These are phyloP conservation scores for Sporothrix protearum DNA, from an alignment of 2,329 filamentous ascomycete species.

Conservation along the genomic window DNA sequence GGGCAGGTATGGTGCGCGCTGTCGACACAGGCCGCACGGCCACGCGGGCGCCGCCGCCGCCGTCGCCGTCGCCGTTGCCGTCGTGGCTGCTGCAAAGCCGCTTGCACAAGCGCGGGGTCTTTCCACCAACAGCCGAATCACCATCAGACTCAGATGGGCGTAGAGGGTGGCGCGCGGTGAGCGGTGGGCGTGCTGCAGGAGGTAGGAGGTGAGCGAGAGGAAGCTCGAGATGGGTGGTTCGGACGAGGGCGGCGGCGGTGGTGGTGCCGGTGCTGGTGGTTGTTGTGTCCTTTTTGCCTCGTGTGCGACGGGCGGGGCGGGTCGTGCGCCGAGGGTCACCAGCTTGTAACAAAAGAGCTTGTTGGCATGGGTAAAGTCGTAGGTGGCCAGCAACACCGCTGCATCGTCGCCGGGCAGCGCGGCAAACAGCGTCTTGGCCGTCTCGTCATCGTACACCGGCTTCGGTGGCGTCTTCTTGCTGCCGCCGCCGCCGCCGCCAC, in stretches of 20 bases:
- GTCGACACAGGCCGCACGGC: constrained; percentile 79
- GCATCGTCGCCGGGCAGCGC: constrained; percentile 76
- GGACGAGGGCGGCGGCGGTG: constrained; percentile 33
- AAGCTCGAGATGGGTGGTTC: constrained; percentile 77
- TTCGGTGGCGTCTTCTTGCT: constrained; percentile 54
- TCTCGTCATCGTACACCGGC: constrained; percentile 67
- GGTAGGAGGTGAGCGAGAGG: constrained; percentile 84
- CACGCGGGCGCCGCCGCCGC: constrained; percentile 44
- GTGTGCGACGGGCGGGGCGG: constrained; percentile 29
- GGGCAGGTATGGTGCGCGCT: constrained; percentile 81
- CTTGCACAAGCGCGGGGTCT: constrained; percentile 76
- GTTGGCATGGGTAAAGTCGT: constrained; percentile 92
- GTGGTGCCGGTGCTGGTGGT: background rate
- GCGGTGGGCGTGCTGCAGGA: constrained; percentile 88
- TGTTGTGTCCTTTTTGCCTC: background rate
- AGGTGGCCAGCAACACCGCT: constrained; percentile 76
- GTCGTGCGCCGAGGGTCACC: constrained; percentile 51
- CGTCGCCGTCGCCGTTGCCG: constrained; percentile 34
- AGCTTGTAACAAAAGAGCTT: constrained; percentile 90
- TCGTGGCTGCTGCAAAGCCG: constrained; percentile 56
- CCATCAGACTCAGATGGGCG: constrained; percentile 78
- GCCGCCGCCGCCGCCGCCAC: constrained; percentile 46
- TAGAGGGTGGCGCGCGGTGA: constrained; percentile 76
- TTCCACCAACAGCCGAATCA: constrained; percentile 81
- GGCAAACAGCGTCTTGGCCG: constrained; percentile 75